Evolutionary conservation across 169 alveolate species (phyloP), one percentile per base, ranked within the genome.

Genomic region (Plasmodium fragile): DNA sequence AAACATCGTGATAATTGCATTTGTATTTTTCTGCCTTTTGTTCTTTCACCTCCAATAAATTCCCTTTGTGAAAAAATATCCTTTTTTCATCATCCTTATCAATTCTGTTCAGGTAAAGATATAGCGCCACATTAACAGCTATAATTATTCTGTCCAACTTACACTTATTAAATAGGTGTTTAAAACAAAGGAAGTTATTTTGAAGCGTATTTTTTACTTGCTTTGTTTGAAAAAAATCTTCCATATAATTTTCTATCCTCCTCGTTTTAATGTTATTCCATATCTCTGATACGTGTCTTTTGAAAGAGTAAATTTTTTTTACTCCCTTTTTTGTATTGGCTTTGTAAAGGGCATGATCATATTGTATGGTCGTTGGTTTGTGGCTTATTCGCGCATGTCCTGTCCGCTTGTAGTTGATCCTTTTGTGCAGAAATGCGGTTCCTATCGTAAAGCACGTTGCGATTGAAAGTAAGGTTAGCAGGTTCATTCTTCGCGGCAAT

Each of bases 1-100:
- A 89, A 34, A 89, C 36, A 78, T 89, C 94, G 81, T 77, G 22
- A 78, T 89, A 89, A 89, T 89, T 89, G 59, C 94, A 89, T 89
- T 89, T 78, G 49, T 89, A 89, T 39, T 89, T 89, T 89, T 78
- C 94, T n/a, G 81, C 69, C 71, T 55, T 89, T 25, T 89, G 94
- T 72, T 89, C 82, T 59, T 89, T 59, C 49, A 41, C 89, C 36
- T 89, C 69, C 70, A 87, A n/a, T 34, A 87, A 77, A 78, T 43
- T 89, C n/a, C 94, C 94, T 32, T 89, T 89, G 81, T 55, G 52
- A 89, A 89, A 89, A 89, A 36, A 89, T 4, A 89, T 78, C 70
- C 55, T 89, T 36, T 53, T 89, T 70, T 89, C 94, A 39, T 78
- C 89, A 78, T 78, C 81, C 32, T 78, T 89, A 78, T 89, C 82